Evolutionary conservation across 208 protist species (phyloP).

Genomic region (Kentomonas sorsogonicus): DNA sequence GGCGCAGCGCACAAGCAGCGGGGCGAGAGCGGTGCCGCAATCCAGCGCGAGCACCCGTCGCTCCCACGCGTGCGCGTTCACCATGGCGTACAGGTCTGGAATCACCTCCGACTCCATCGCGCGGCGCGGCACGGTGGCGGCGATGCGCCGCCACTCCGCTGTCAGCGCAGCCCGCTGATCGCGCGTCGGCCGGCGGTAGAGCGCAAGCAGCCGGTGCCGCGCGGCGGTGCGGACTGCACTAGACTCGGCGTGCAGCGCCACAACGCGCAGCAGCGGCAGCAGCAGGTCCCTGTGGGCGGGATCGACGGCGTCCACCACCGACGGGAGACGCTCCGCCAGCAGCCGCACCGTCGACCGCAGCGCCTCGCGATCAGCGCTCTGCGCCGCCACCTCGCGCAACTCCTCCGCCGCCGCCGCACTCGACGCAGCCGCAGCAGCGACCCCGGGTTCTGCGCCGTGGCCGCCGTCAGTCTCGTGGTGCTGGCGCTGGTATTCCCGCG

Average conservation of each 20-base stretch:
- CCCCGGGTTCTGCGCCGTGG: too few species aligned
- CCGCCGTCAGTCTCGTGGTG: too few species aligned
- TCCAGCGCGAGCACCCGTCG: slow-evolving; percentile 50
- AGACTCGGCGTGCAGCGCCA: slow-evolving; percentile 26
- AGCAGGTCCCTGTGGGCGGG: slow-evolving; percentile 51
- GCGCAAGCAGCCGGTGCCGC: slow-evolving; percentile 41
- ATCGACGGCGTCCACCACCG: slow-evolving; percentile 37
- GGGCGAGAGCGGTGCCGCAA: slow-evolving; percentile 35
- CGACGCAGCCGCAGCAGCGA: too few species aligned
- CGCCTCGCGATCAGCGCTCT: slow-evolving; percentile 8
- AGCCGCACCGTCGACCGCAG: slow-evolving; percentile 20
- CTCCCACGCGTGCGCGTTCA: slow-evolving; percentile 42
- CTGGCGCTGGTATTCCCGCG: too few species aligned
- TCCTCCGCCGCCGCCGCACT: too few species aligned
- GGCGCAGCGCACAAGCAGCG: slow-evolving; percentile 21
- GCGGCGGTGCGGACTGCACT: slow-evolving; percentile 25
- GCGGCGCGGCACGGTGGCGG: slow-evolving; percentile 23
- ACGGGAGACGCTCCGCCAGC: slow-evolving; percentile 41
- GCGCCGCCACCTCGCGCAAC: background rate
- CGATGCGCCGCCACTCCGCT: slow-evolving; percentile 43
- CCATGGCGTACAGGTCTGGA: slow-evolving; percentile 57
- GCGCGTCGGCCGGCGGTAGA: slow-evolving; percentile 44
- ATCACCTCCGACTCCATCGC: slow-evolving; percentile 55
- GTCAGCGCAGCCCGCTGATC: slow-evolving; percentile 34
- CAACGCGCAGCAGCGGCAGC: slow-evolving; percentile 45